Base-by-base conservation (phyloP, 768 basidiomycete genomes). In the Mycena pura region DNA sequence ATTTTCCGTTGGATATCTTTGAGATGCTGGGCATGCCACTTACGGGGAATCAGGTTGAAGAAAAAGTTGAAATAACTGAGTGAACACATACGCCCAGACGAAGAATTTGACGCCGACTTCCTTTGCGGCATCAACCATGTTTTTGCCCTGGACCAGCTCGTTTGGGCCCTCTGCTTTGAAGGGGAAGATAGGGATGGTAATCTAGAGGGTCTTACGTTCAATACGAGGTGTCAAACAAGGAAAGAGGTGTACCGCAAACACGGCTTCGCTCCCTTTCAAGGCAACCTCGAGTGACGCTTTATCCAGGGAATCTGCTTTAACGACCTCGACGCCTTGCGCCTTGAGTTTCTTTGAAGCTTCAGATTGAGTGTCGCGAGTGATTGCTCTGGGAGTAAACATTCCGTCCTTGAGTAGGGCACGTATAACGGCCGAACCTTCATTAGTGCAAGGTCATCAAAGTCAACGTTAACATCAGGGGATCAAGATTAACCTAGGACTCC, bases 361-460 rank as follows among this genome's bases (percentile, higher is more conserved):
- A 8, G 50, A 51, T 2, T 38, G 36, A 17, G 50, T 34, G 28
- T 51, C 38, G 25, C 50, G 50, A 1, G 75, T 72, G 28, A 79
- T 66, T 1, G 72, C 77, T 24, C 75, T 69, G 0, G 76, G 75
- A 38, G 61, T 65, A 61, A 77, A 78, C 19, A 66, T 72, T n/a
- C 71, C 74, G 19, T 78, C 77, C 9, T 65, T 63, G 7, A 78
- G 70, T 25, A 78, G 63, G 6, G 68, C 63, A 14, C 57, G 52
- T 17, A 72, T 64, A 5, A 78, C 66, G 13, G 73, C 66, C n/a
- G n/a, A n/a, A n/a, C n/a, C n/a, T n/a, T n/a, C n/a, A n/a, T n/a
- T n/a, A n/a, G n/a, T n/a, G n/a, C n/a, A n/a, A n/a, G n/a, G n/a
- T n/a, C n/a, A n/a, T n/a, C n/a, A n/a, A n/a, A n/a, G n/a, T n/a